Percentiles rank a stretch among this genome's conserved stretches.
Conservation (phyloP, 148 eudicot species). For the Rhododendron henanense region DNA sequence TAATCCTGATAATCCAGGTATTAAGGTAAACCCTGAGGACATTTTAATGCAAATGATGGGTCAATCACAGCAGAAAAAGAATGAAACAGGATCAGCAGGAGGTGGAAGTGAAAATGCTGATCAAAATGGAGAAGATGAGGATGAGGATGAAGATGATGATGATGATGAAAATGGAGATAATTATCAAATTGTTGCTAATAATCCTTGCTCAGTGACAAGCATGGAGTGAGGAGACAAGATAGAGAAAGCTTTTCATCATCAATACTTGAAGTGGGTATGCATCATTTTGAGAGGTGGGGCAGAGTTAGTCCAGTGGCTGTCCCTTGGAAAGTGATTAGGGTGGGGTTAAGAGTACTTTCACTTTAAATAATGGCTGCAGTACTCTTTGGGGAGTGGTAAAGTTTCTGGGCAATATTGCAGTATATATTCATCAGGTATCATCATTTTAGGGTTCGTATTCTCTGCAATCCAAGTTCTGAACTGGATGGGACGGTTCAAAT, state of each 20-base stretch:
- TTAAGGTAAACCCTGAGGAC: slow-evolving; percentile 56
- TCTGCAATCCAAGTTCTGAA: background rate
- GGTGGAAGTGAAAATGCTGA: slow-evolving; percentile 27
- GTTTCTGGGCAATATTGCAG: background rate
- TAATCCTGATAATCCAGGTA: slow-evolving; percentile 33
- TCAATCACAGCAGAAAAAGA: slow-evolving; percentile 12
- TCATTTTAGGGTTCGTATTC: background rate
- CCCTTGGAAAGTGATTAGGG: slow-evolving; percentile 3
- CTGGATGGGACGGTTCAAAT: background rate
- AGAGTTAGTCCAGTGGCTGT: background rate
- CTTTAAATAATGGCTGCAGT: background rate
- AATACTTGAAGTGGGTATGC: slow-evolving; percentile 15
- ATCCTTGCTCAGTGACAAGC: slow-evolving; percentile 25
- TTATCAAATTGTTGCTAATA: slow-evolving; percentile 33
- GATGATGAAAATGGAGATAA: slow-evolving; percentile 26
- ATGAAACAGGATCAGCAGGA: slow-evolving; percentile 12
- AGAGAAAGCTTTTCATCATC: background rate
- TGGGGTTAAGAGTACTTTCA: background rate
- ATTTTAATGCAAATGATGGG: slow-evolving; percentile 56
- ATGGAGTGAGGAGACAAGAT: slow-evolving; percentile 27
- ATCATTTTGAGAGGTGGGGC: slow-evolving; percentile 16
- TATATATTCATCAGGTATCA: background rate
- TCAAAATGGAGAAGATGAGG: slow-evolving; percentile 19
- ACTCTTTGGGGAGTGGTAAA: background rate
- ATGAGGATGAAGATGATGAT: slow-evolving; percentile 24